Evolutionary conservation across 2,329 filamentous ascomycete species (phyloP), one percentile per base, ranked within the genome.

Genomic region (Phaeosphaeria sp.): DNA sequence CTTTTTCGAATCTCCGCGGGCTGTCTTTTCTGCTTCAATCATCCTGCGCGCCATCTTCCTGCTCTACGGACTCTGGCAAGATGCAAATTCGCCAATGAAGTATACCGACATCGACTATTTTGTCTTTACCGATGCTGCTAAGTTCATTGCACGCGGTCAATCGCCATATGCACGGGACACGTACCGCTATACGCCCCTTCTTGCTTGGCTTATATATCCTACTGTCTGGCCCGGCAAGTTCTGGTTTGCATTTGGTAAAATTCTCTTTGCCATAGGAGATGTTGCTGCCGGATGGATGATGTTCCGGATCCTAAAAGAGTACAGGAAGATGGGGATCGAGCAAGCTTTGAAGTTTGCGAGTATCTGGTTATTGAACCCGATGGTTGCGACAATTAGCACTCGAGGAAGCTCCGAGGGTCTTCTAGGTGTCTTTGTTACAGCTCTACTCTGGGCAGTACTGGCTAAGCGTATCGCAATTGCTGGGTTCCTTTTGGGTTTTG

Each of bases 71-170:
- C 86, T 92, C 59, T 93, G 91, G 83, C 95, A 99, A 81, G 95
- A 99, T 79, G 89, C 92, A 59, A 85, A 93, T 79, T 96, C 93
- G 7, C 89, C 94, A 15, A 81, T 99, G 73, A 98, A 98, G 80
- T 99, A 98, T 82, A 99, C 95, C 51, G 95, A 99, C 79, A 97
- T 99, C 70, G 95, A 99, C 83, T 99, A 99, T 79, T 88, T 93
- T 64, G 95, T 99, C 76, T 99, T 99, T 82, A 98, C 95, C 49
- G 94, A 98, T 77, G 95, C 95, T 23, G 87, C 95, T 1, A 90
- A 91, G 64, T 94, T 90, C 77, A 81, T 92, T 44, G 80, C 88
- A 3, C 81, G 78, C n/a, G 86, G 86, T 3, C 79, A 81, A 47
- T 91, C 91, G 0, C 95, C 95, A 1, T 99, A 99, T 76, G 85